phyloP scores from a whole-genome alignment of 2,329 filamentous ascomycete species.

The Aspergillus calidoustus region DNA sequence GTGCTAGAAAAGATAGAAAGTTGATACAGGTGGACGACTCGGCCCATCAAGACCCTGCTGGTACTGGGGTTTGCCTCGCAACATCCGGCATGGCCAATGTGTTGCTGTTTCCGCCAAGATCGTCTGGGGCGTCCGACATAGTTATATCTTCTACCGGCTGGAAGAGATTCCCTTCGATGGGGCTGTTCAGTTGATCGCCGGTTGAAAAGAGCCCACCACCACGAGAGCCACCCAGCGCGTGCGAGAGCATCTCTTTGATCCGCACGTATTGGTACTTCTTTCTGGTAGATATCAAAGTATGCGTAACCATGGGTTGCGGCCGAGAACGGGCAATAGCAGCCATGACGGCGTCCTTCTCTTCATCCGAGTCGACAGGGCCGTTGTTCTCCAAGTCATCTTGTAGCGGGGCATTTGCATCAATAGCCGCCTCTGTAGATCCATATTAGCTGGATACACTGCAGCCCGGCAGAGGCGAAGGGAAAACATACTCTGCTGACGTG shows the following conservation, averaged over 20 bases:
- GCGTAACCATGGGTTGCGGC: slow-evolving; percentile 76
- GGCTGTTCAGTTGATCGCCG: slow-evolving; percentile 32
- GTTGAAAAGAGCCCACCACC: slow-evolving; percentile 52
- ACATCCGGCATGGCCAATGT: slow-evolving; percentile 24
- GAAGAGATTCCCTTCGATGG: slow-evolving; percentile 40
- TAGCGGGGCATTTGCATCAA: slow-evolving; percentile 89
- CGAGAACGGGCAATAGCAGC: slow-evolving; percentile 73
- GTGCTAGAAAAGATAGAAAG: not conserved
- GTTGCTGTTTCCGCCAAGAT: slow-evolving; percentile 1
- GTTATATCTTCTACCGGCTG: slow-evolving; percentile 34
- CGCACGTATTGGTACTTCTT: slow-evolving; percentile 65
- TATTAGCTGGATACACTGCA: slow-evolving; percentile 9
- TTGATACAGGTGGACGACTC: not conserved
- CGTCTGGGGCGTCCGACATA: slow-evolving; percentile 30
- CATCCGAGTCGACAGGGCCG: slow-evolving; percentile 86
- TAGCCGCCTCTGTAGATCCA: slow-evolving; percentile 74
- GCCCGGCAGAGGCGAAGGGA: not conserved
- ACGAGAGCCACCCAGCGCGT: slow-evolving; percentile 58
- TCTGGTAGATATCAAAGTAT: slow-evolving; percentile 55
- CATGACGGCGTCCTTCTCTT: slow-evolving; percentile 92
- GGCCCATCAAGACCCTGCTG: slow-evolving; percentile 17
- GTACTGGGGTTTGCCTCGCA: slow-evolving; percentile 29
- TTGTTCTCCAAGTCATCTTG: slow-evolving; percentile 85
- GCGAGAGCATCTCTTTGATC: slow-evolving; percentile 66
- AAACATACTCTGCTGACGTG: slow-evolving; percentile 87